Percentiles rank a stretch among this genome's conserved stretches.
phyloP scores from a whole-genome alignment of 2,329 filamentous ascomycete genomes.

The Diaporthe sp. region DNA sequence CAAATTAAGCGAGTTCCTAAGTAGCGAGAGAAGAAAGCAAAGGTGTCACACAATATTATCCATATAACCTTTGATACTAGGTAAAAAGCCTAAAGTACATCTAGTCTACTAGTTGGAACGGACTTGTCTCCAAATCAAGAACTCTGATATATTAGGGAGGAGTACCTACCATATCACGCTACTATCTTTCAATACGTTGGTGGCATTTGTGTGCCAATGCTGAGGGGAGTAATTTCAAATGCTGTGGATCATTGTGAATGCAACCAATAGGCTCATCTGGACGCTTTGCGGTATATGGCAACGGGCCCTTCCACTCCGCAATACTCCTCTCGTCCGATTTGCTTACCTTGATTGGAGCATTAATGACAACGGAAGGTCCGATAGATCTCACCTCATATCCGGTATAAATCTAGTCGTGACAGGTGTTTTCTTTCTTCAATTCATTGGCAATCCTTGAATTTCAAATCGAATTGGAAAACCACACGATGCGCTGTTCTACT shows the following conservation, averaged over 20 bases:
- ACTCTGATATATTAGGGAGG: background rate
- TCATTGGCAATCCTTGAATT: background rate
- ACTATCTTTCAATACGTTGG: background rate
- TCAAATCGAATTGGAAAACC: background rate
- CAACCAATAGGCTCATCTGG: constrained; percentile 1
- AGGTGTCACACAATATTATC: background rate
- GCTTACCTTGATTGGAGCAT: constrained; percentile 19
- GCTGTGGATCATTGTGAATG: background rate
- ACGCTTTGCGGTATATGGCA: background rate
- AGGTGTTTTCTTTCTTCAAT: background rate
- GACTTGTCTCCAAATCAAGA: background rate
- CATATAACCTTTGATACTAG: background rate
- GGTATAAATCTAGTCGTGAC: background rate
- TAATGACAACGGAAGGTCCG: background rate
- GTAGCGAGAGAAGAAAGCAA: background rate
- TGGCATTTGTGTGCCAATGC: background rate
- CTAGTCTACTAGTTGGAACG: background rate
- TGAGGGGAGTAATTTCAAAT: background rate
- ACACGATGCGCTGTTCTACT: constrained; percentile 10
- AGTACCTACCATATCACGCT: background rate
- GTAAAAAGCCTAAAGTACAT: background rate
- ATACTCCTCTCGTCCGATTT: background rate
- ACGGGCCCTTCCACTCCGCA: constrained; percentile 3
- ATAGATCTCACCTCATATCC: background rate
- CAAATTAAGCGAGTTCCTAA: background rate